Conservation (phyloP, 176 grass and related monocot genomes). For the Hordeum marinum region DNA sequence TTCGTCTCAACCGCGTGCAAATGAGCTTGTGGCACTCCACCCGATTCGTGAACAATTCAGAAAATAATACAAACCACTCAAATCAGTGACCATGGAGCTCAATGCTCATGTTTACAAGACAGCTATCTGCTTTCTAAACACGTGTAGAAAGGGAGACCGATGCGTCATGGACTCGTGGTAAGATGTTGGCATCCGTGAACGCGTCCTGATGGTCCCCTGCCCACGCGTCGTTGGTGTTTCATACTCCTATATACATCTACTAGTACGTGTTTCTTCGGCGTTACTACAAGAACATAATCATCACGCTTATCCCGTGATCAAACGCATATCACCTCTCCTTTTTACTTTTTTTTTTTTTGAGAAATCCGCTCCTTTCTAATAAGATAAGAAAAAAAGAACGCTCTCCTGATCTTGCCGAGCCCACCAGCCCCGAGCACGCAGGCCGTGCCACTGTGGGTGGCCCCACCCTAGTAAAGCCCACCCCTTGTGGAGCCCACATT, state of each 20-base stretch:
- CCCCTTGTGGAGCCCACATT: background rate
- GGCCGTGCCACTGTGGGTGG: background rate
- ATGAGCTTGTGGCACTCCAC: background rate
- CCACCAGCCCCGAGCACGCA: background rate
- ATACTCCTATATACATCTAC: background rate
- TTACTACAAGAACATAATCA: background rate
- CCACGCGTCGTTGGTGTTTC: background rate
- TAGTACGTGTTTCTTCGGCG: background rate
- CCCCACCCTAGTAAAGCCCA: background rate
- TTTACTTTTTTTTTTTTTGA: too few species aligned
- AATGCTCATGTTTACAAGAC: too few species aligned
- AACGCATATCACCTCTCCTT: background rate
- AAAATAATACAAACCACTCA: background rate
- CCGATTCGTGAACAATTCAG: too few species aligned
- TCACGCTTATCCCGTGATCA: background rate
- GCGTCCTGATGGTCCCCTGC: background rate
- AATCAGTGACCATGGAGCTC: background rate
- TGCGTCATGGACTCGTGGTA: background rate
- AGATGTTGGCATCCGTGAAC: background rate
- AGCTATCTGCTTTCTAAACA: background rate
- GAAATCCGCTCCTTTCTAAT: too few species aligned
- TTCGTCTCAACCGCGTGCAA: background rate
- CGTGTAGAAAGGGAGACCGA: background rate
- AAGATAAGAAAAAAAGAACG: background rate
- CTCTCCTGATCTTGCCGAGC: background rate